phyloP scores from a whole-genome alignment of 495 filamentous ascomycete genomes.

The Penicillium waksmanii region DNA sequence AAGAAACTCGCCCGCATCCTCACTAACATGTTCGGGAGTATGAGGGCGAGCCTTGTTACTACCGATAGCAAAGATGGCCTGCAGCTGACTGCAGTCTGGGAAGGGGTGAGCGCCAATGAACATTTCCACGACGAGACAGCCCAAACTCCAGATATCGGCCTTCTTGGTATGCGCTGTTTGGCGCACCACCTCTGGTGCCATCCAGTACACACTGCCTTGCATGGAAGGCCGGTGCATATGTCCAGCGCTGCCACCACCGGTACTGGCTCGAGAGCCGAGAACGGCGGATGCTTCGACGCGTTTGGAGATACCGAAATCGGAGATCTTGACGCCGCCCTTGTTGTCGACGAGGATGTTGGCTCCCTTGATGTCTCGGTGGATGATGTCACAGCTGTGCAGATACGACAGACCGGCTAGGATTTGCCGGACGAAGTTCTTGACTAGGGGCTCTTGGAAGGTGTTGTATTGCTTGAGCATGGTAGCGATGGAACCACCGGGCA shows the following conservation, averaged over 20 bases:
- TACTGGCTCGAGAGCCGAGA: constrained; percentile 58
- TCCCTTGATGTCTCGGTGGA: constrained; percentile 98
- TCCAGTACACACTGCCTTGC: constrained; percentile 99
- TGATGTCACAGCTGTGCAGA: constrained; percentile 92
- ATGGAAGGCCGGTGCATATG: constrained; percentile 87
- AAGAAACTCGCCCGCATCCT: constrained; percentile 85
- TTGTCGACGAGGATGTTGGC: constrained; percentile 99
- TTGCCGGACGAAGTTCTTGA: constrained; percentile 96
- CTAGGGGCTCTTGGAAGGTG: constrained; percentile 86
- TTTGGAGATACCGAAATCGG: constrained; percentile 99
- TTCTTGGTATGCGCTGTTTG: constrained; percentile 98
- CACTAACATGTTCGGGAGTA: constrained; percentile 83
- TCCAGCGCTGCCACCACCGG: constrained; percentile 46
- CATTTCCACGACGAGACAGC: constrained; percentile 98
- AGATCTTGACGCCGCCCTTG: constrained; percentile 98
- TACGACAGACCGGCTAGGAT: constrained; percentile 95
- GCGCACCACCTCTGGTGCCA: constrained; percentile 98
- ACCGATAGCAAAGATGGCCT: constrained; percentile 98
- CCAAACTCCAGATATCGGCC: constrained; percentile 99
- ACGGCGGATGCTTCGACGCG: constrained; percentile 81
- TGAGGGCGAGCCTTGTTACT: constrained; percentile 82
- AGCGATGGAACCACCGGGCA: constrained; percentile 94
- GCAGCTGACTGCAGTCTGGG: constrained; percentile 94
- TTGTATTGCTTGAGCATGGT: constrained; percentile 99
- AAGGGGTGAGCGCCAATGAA: constrained; percentile 96